These are phyloP conservation scores for Orbilia javanica DNA, from an alignment of 2,329 filamentous ascomycete species.

Conservation along the genomic window DNA sequence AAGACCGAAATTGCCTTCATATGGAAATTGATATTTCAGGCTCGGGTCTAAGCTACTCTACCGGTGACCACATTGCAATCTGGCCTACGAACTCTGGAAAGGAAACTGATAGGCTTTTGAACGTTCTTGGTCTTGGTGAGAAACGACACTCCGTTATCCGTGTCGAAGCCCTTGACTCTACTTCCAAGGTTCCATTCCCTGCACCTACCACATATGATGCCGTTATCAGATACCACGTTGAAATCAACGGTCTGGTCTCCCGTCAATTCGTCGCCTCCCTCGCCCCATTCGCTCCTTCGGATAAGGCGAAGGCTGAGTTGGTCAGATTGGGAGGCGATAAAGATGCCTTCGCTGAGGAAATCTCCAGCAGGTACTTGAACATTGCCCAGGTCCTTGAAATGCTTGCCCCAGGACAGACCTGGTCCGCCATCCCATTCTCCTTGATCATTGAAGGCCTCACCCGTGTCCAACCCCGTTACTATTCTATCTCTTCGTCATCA, in stretches of 20 bases:
- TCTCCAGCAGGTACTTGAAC: slow-evolving; percentile 85
- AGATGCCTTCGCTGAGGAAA: slow-evolving; percentile 91
- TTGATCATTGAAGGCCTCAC: slow-evolving; percentile 91
- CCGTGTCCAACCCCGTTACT: slow-evolving; percentile 97
- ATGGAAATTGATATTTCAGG: slow-evolving; percentile 92
- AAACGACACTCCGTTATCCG: slow-evolving; percentile 86
- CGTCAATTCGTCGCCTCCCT: slow-evolving; percentile 92
- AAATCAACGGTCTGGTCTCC: slow-evolving; percentile 93
- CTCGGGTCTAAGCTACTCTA: slow-evolving; percentile 92
- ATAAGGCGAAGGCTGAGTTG: slow-evolving; percentile 87
- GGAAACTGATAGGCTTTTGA: slow-evolving; percentile 90
- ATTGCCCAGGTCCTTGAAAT: slow-evolving; percentile 85
- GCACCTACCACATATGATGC: slow-evolving; percentile 97
- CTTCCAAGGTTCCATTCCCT: slow-evolving; percentile 96
- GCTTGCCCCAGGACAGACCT: slow-evolving; percentile 79
- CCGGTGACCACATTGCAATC: slow-evolving; percentile 94
- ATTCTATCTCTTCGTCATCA: slow-evolving; percentile 98
- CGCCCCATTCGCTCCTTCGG: slow-evolving; percentile 88
- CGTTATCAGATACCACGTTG: slow-evolving; percentile 93
- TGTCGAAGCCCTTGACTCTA: slow-evolving; percentile 91
- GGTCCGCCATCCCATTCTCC: slow-evolving; percentile 90
- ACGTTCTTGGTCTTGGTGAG: slow-evolving; percentile 78
- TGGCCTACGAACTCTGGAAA: slow-evolving; percentile 96
- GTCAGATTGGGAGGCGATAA: slow-evolving; percentile 89
- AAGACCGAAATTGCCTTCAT: slow-evolving; percentile 94